Percentiles rank a stretch among this genome's conserved stretches.
Evolutionary conservation across 306 rosid species (phyloP).

Genomic region (Acacia melanoxylon): DNA sequence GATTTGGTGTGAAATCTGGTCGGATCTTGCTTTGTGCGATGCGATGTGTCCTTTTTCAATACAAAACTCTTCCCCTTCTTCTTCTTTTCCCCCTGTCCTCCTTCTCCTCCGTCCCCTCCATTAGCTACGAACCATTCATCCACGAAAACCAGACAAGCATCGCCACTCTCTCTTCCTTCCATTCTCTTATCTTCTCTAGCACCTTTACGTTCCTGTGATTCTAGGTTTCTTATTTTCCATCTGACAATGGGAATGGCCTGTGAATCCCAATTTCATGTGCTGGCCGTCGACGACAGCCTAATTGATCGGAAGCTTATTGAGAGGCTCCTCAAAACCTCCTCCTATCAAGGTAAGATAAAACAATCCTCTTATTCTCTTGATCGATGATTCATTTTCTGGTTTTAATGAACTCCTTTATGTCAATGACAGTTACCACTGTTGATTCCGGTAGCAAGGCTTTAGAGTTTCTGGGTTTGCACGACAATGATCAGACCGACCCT

Average conservation of each 20-base stretch:
- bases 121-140: not conserved
- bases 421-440: slow-evolving; percentile 83
- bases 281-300: slow-evolving; percentile 92
- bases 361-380: slow-evolving; percentile 1
- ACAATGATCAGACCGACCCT: slow-evolving; percentile 53
- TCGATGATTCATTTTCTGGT: not conserved
- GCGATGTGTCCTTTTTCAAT: slow-evolving; percentile 65
- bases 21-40: slow-evolving; percentile 96
- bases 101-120: slow-evolving; percentile 24
- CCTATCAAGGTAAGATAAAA: slow-evolving; percentile 67
- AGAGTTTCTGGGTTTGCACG: slow-evolving; percentile 75
- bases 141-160: not conserved
- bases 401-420: slow-evolving; percentile 4
- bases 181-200: not conserved
- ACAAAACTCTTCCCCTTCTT: slow-evolving; percentile 41
- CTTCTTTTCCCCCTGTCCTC: not conserved
- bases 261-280: slow-evolving; percentile 83
- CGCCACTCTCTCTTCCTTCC: not conserved
- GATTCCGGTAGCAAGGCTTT: slow-evolving; percentile 97
- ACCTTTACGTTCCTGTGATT: not conserved
- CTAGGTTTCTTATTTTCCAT: slow-evolving; percentile 18
- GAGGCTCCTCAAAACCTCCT: slow-evolving; percentile 76
- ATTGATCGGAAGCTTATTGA: slow-evolving; percentile 87
- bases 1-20: slow-evolving; percentile 95
- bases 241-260: slow-evolving; percentile 72